A percentile compares a stretch with the other conserved stretches of the same genome.
These are phyloP conservation scores for Plenodomus tracheiphilus DNA, from an alignment of 2,329 filamentous ascomycete genomes.

Conservation along the genomic window DNA sequence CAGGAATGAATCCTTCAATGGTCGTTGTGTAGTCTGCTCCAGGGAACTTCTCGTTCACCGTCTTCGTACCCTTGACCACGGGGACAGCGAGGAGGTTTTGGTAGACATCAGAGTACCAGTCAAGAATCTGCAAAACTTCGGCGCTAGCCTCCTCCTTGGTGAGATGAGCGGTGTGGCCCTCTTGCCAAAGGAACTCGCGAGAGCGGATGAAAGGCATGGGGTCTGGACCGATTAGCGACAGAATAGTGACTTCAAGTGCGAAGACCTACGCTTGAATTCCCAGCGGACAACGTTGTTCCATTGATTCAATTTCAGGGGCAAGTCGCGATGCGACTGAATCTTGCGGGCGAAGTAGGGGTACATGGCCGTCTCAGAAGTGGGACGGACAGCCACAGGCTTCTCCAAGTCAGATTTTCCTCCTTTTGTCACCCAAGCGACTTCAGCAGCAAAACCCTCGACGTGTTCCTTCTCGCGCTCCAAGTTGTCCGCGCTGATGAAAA, in stretches of 20 bases:
- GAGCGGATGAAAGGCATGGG: constrained; percentile 78
- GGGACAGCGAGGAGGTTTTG: constrained; percentile 92
- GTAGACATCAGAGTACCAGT: constrained; percentile 90
- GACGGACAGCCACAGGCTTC: constrained; percentile 71
- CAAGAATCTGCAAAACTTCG: constrained; percentile 91
- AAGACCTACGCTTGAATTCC: constrained; percentile 77
- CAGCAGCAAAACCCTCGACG: constrained; percentile 94
- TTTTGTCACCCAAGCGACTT: constrained; percentile 86
- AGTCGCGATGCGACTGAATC: constrained; percentile 94
- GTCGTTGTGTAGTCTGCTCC: constrained; percentile 97
- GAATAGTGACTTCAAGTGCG: no score
- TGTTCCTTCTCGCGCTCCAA: constrained; percentile 88
- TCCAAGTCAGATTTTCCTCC: constrained; percentile 93
- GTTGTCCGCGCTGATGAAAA: constrained; percentile 83
- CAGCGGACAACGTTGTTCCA: constrained; percentile 96
- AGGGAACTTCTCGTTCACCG: constrained; percentile 97
- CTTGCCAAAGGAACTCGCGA: constrained; percentile 97
- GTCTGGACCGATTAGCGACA: constrained; percentile 14
- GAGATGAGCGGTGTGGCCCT: constrained; percentile 91
- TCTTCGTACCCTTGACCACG: constrained; percentile 91
- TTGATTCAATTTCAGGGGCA: constrained; percentile 92
- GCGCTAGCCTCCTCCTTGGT: constrained; percentile 78
- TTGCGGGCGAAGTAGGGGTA: constrained; percentile 96
- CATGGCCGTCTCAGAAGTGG: constrained; percentile 79
- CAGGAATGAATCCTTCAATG: constrained; percentile 93